phyloP scores from a whole-genome alignment of 2,329 filamentous ascomycete genomes.

The Thelonectria discophora region DNA sequence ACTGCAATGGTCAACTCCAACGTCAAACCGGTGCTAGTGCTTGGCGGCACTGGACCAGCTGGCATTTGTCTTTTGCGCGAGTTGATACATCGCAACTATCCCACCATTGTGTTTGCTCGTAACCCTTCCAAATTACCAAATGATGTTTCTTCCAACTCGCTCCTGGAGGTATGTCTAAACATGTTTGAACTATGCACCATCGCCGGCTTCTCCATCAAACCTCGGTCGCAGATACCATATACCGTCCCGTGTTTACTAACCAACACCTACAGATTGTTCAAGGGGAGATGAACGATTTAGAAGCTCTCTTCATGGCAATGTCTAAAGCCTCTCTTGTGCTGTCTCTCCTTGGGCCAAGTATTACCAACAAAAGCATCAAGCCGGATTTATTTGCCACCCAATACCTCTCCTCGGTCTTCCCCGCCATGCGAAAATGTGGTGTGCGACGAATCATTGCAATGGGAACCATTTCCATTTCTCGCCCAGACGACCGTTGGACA shows the following conservation, averaged over 20 bases:
- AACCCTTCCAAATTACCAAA: conserved; percentile 21
- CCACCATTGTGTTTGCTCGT: conserved; percentile 34
- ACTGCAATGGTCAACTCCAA: neutral
- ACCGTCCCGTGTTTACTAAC: neutral
- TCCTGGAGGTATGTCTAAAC: conserved; percentile 17
- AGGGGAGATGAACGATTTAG: conserved; percentile 36
- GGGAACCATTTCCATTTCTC: conserved; percentile 44
- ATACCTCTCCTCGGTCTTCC: conserved; percentile 19
- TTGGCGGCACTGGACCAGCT: conserved; percentile 46
- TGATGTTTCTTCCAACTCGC: conserved; percentile 6
- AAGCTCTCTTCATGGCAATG: conserved; percentile 13
- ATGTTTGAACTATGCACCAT: too few relatives aligned
- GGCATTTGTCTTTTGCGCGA: conserved; percentile 45
- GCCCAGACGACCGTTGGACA: conserved; percentile 36
- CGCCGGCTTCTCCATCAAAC: neutral
- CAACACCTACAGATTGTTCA: conserved; percentile 34
- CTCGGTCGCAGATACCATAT: conserved; percentile 6
- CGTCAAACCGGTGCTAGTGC: conserved; percentile 35
- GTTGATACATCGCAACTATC: conserved; percentile 39
- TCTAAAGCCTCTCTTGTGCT: conserved; percentile 14
- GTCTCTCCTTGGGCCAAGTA: conserved; percentile 23
- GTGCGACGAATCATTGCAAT: conserved; percentile 46
- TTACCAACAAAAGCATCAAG: neutral
- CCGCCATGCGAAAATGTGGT: conserved; percentile 19
- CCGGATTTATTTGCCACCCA: neutral